Percentiles rank a stretch among this genome's conserved stretches.
phyloP scores from a whole-genome alignment of 2,329 filamentous ascomycete genomes.

The Hymenoscyphus scutula region DNA sequence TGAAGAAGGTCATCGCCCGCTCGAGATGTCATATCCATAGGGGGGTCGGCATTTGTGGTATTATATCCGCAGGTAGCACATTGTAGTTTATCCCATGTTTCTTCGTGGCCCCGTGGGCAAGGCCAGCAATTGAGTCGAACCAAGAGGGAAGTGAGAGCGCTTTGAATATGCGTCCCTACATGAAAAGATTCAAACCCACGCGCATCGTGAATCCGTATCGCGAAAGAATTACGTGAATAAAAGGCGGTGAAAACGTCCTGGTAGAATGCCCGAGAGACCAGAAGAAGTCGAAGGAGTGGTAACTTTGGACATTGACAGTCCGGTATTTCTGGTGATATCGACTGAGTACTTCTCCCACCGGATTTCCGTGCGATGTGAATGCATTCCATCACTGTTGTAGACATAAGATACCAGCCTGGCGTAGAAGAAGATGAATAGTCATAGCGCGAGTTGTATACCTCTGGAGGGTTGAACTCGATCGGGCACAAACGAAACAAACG shows the following conservation, averaged over 20 bases:
- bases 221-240: slow-evolving; percentile 4
- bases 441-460: background rate
- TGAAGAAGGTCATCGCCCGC: slow-evolving; percentile 1
- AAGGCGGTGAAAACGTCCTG: background rate
- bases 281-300: background rate
- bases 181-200: slow-evolving; percentile 8
- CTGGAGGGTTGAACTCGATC: slow-evolving; percentile 1
- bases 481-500: slow-evolving; percentile 2
- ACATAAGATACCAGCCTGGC: background rate
- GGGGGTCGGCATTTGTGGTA: background rate
- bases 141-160: slow-evolving; percentile 10
- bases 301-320: slow-evolving; percentile 7
- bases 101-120: slow-evolving; percentile 10
- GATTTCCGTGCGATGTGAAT: background rate
- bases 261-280: background rate
- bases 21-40: slow-evolving; percentile 4
- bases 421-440: background rate
- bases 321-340: background rate
- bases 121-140: slow-evolving; percentile 14
- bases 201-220: background rate
- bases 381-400: background rate
- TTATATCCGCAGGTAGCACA: slow-evolving; percentile 4
- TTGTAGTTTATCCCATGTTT: background rate
- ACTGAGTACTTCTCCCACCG: background rate
- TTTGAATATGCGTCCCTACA: background rate